Evolutionary conservation across 2,329 filamentous ascomycete genomes (phyloP).

Genomic region (Fusarium vanettenii): DNA sequence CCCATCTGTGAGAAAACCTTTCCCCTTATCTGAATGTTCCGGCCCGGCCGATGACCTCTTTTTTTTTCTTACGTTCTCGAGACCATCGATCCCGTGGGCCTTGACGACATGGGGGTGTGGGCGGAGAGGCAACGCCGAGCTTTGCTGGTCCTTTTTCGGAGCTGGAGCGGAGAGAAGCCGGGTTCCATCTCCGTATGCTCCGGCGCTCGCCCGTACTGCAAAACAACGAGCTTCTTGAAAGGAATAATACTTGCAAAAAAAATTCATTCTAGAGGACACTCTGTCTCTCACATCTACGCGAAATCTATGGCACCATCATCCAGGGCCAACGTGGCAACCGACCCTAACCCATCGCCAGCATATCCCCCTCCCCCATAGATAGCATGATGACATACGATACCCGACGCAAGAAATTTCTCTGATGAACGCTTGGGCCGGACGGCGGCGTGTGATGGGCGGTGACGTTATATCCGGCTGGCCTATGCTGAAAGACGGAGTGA

Average conservation of each 20-base stretch:
- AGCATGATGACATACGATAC: conserved; percentile 27
- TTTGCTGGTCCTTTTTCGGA: conserved; percentile 16
- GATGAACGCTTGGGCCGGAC: neutral
- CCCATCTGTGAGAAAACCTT: neutral
- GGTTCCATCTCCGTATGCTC: conserved; percentile 28
- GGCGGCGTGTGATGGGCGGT: neutral
- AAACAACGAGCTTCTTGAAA: neutral
- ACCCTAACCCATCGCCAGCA: conserved; percentile 10
- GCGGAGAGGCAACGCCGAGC: conserved; percentile 33
- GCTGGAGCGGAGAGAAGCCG: conserved; percentile 31
- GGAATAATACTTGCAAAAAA: neutral
- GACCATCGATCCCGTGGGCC: conserved; percentile 15
- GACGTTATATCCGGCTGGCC: conserved; percentile 1
- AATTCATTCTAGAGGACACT: neutral
- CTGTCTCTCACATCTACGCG: neutral
- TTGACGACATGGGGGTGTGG: conserved; percentile 9
- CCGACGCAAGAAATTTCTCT: neutral
- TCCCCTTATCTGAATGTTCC: neutral
- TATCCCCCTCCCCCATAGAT: conserved; percentile 1
- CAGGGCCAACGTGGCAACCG: conserved; percentile 3
- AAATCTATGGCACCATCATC: conserved; percentile 23
- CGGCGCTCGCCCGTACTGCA: conserved; percentile 14
- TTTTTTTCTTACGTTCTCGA: conserved; percentile 6
- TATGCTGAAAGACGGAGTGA: neutral
- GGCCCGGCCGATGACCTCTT: neutral